Base-by-base conservation (phyloP, 495 filamentous ascomycete species). In the Neurospora hispaniola region DNA sequence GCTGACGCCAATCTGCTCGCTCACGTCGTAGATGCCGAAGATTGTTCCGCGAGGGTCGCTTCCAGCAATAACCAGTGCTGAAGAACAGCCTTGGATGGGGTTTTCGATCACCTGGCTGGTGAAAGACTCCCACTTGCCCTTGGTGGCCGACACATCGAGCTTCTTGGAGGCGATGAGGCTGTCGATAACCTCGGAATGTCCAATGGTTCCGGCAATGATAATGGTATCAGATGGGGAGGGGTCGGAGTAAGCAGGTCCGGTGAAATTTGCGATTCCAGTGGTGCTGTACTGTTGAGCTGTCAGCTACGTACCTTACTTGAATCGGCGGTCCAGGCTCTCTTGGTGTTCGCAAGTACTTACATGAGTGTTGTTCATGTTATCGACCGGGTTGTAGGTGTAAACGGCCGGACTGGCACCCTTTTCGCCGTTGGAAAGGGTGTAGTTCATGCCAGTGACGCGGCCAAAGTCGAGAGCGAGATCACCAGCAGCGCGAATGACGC, bases 1-100 rank as follows among this genome's bases (percentile, higher is more conserved):
- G 48, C 89, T 90, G 8, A 93, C 90, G 20, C 92, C 91, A 70
- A 93, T 93, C 74, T 93, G 90, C 77, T 92, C 90, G 41, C 89
- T 91, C 72, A 94, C 79, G 68, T 90, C 89, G 81, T 94, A 93
- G 71, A 92, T 83, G 14, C 91, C 91, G 74, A 86, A 94, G 74
- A 93, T 92, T 4, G 89, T 88, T 1, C 90, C 91, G 39, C 91
- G 85, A 68, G 88, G 86, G 77, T 93, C 90, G 72, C 88, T 84
- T 18, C 91, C 91, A 12, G 87, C 89, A 77, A 94, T 90, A 1
- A 93, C 88, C 42, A 94, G 80, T 3, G 90, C 90, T 71, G 85
- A 81, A 18, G 83, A 72, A 73, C 88, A 85, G 14, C 88, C 89
- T 1, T 81, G 80, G 42, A 91, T 79, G 0, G 91, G 90, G 43